phyloP scores from a whole-genome alignment of 176 grass and related monocot species.

The Hordeum marinum region DNA sequence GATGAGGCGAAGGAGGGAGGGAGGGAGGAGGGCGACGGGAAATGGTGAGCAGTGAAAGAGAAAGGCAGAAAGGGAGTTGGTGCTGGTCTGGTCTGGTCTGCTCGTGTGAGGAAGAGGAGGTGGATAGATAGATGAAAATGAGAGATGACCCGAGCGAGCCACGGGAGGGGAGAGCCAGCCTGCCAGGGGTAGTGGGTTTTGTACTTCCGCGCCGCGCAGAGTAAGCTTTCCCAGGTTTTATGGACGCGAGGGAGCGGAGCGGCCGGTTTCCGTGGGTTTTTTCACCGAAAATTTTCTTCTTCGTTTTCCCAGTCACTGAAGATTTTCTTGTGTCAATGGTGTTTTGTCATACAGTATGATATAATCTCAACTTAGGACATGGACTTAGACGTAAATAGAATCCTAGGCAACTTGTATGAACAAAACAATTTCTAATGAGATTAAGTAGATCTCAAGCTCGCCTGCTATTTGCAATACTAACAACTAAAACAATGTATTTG shows the following conservation, averaged over 20 bases:
- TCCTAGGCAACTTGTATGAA: too few relatives aligned
- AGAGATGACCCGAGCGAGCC: neutral
- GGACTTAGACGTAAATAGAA: too few relatives aligned
- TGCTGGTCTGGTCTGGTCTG: conserved; percentile 25
- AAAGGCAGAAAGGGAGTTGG: conserved; percentile 60
- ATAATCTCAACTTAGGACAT: too few relatives aligned
- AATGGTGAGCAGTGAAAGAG: conserved; percentile 74
- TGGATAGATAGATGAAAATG: neutral
- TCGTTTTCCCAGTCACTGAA: too few relatives aligned
- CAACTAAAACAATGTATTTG: too few relatives aligned
- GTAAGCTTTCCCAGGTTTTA: neutral
- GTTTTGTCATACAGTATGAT: too few relatives aligned
- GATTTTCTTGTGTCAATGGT: too few relatives aligned
- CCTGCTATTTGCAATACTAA: too few relatives aligned
- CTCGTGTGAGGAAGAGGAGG: neutral
- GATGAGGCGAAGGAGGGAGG: conserved; percentile 16
- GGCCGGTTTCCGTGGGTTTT: too few relatives aligned
- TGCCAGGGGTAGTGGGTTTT: neutral
- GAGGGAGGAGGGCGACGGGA: conserved; percentile 33
- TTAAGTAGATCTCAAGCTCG: too few relatives aligned
- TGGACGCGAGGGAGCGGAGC: neutral
- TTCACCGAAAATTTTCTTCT: too few relatives aligned
- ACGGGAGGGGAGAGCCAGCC: neutral
- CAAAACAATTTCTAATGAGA: too few relatives aligned
- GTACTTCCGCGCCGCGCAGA: neutral